Conservation (phyloP, 352 stramenopile genomes). For the Thalassiosira hispida region DNA sequence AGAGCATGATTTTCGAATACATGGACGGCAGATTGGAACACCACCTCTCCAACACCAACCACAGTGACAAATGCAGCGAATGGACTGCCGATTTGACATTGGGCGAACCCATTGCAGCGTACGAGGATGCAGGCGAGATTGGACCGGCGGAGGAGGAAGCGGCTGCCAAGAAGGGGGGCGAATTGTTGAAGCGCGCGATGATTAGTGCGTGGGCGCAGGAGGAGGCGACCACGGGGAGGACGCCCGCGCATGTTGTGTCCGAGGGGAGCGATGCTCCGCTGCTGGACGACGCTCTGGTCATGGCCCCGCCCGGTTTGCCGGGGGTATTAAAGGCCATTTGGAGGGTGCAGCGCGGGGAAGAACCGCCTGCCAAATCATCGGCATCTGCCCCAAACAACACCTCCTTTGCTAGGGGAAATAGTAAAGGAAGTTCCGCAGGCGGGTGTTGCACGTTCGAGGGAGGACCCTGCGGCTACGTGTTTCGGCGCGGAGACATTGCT, state of each 20-base stretch:
- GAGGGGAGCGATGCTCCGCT: slow-evolving; percentile 4
- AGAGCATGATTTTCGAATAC: slow-evolving; percentile 78
- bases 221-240: slow-evolving; percentile 44
- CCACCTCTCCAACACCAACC: not conserved
- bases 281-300: slow-evolving; percentile 11
- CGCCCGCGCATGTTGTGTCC: slow-evolving; percentile 7
- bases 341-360: slow-evolving; percentile 25
- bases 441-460: slow-evolving; percentile 16
- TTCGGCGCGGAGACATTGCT: slow-evolving; percentile 96
- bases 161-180: not conserved
- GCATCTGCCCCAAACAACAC: not conserved
- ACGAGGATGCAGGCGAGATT: too few relatives aligned
- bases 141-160: not conserved
- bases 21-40: slow-evolving; percentile 54
- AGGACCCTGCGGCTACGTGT: slow-evolving; percentile 93
- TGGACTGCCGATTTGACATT: not conserved
- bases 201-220: slow-evolving; percentile 42
- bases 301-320: slow-evolving; percentile 21
- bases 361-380: too few relatives aligned
- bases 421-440: not conserved
- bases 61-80: slow-evolving; percentile 10
- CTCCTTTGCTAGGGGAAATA: slow-evolving; percentile 3
- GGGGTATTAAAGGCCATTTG: slow-evolving; percentile 24
- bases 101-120: not conserved
- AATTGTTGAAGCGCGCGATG: slow-evolving; percentile 33